Evolutionary conservation across 345 rosid species (phyloP).

Genomic region (Euclidium syriacum): DNA sequence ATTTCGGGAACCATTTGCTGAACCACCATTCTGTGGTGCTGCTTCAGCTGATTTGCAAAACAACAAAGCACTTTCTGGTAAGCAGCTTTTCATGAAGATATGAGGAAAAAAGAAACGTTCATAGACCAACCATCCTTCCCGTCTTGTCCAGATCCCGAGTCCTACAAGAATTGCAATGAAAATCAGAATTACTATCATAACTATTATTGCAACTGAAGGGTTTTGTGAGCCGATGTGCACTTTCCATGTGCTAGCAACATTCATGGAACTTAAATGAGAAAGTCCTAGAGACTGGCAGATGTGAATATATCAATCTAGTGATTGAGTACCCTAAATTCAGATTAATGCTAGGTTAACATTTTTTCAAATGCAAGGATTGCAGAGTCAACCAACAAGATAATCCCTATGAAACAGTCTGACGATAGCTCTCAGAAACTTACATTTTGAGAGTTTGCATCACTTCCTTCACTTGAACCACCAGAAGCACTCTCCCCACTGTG

Average conservation of each 20-base stretch:
- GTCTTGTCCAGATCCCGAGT: slow-evolving; percentile 75
- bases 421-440: slow-evolving; percentile 42
- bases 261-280: not conserved
- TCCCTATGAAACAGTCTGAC: not conserved
- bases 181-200: not conserved
- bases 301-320: slow-evolving; percentile 5
- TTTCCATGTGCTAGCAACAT: not conserved
- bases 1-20: slow-evolving; percentile 57
- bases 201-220: not conserved
- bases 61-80: slow-evolving; percentile 15
- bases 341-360: not conserved
- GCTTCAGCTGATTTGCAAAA: slow-evolving; percentile 43
- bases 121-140: slow-evolving; percentile 56
- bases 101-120: not conserved
- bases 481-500: slow-evolving; percentile 85
- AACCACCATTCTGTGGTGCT: slow-evolving; percentile 72
- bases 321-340: not conserved
- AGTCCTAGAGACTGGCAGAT: not conserved
- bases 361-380: not conserved
- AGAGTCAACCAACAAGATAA: not conserved
- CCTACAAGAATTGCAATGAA: slow-evolving; percentile 25
- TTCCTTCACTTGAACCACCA: slow-evolving; percentile 97
- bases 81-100: slow-evolving; percentile 11
- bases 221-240: not conserved
- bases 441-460: slow-evolving; percentile 86